Evolutionary conservation across 106 monocot species (phyloP).

Genomic region (Posidonia australis): DNA sequence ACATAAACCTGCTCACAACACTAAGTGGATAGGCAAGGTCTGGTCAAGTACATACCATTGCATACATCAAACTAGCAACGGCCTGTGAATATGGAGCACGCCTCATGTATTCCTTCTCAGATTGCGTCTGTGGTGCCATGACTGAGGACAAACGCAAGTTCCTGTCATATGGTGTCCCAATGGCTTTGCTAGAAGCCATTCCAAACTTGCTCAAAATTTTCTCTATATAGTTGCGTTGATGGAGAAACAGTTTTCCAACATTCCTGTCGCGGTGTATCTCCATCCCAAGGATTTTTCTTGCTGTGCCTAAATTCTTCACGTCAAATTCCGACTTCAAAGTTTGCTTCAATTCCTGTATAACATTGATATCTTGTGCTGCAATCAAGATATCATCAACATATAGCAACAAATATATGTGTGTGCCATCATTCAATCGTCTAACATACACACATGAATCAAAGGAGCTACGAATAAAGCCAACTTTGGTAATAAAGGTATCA

Average conservation of each 20-base stretch:
- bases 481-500: not conserved
- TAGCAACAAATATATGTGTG: not conserved
- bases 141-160: not conserved
- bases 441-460: not conserved
- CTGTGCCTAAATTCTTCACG: not conserved
- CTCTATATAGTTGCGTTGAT: not conserved
- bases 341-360: not conserved
- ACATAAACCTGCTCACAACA: not conserved
- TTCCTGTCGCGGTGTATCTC: not conserved
- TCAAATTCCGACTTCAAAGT: not conserved
- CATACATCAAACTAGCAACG: not conserved
- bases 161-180: not conserved
- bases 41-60: not conserved
- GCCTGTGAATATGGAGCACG: not conserved
- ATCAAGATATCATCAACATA: constrained; percentile 1
- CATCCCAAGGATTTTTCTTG: not conserved
- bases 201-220: not conserved
- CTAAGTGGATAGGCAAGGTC: not conserved
- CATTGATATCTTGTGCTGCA: not conserved
- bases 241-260: not conserved
- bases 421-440: not conserved
- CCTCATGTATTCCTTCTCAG: not conserved
- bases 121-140: not conserved
- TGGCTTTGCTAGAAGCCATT: not conserved
- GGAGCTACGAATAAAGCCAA: not conserved